Conservation (phyloP, 2,329 filamentous ascomycete species). For the Xylaria sp. region DNA sequence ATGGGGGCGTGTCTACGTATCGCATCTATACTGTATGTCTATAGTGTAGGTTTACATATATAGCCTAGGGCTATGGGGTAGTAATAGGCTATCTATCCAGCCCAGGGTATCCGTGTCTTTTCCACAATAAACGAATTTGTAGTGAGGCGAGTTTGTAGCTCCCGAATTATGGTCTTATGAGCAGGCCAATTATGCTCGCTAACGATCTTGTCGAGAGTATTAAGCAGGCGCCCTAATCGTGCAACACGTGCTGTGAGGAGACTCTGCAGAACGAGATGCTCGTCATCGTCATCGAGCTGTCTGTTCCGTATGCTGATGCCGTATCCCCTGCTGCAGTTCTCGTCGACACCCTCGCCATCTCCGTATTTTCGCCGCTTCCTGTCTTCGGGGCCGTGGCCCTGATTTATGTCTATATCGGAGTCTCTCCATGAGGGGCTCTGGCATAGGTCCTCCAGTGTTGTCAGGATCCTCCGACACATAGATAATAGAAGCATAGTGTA, state of each 20-base stretch:
- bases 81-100: conserved; percentile 20
- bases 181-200: conserved; percentile 33
- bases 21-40: conserved; percentile 16
- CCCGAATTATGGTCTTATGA: conserved; percentile 35
- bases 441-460: conserved; percentile 30
- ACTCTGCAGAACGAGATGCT: conserved; percentile 36
- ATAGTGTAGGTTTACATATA: conserved; percentile 13
- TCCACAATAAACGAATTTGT: conserved; percentile 32
- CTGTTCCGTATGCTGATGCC: conserved; percentile 36
- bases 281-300: conserved; percentile 37
- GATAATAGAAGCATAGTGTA: conserved; percentile 38
- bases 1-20: conserved; percentile 6
- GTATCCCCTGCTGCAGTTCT: conserved; percentile 28
- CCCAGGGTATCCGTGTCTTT: conserved; percentile 29
- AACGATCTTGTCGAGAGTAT: conserved; percentile 32
- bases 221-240: conserved; percentile 30
- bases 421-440: conserved; percentile 16
- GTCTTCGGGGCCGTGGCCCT: conserved; percentile 17
- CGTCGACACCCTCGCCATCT: conserved; percentile 17
- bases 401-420: neutral
- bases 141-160: conserved; percentile 29
- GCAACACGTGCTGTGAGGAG: conserved; percentile 36
- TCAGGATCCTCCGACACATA: conserved; percentile 35
- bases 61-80: conserved; percentile 4
- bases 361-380: conserved; percentile 20